A percentile compares a stretch with the other conserved stretches of the same genome.
phyloP scores from a whole-genome alignment of 2,329 filamentous ascomycete genomes.

The Aspergillus ochraceoroseus region DNA sequence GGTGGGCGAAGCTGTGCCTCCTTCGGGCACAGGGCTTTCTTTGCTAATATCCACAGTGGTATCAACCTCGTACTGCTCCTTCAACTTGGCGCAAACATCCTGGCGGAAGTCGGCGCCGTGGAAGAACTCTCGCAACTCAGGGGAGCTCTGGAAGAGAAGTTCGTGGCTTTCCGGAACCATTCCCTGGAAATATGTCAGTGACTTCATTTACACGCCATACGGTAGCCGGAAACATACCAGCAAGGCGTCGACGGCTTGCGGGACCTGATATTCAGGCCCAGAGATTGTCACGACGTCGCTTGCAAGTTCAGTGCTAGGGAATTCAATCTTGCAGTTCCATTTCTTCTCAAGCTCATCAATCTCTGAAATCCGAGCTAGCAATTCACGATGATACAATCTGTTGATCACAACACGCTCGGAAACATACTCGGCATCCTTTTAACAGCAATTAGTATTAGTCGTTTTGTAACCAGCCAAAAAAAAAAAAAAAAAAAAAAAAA shows the following conservation, averaged over 20 bases:
- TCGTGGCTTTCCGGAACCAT: constrained; percentile 98
- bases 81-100: constrained; percentile 77
- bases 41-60: constrained; percentile 60
- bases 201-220: no score
- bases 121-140: constrained; percentile 74
- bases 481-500: no score
- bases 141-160: constrained; percentile 71
- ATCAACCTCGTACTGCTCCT: constrained; percentile 86
- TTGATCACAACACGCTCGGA: constrained; percentile 91
- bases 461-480: no score
- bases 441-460: constrained; percentile 1
- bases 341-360: constrained; percentile 97
- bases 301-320: constrained; percentile 94
- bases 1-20: constrained; percentile 43
- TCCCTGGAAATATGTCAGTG: constrained; percentile 50
- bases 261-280: constrained; percentile 96
- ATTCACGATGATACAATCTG: constrained; percentile 88
- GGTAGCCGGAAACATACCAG: constrained; percentile 63
- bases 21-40: constrained; percentile 31
- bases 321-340: constrained; percentile 99
- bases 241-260: constrained; percentile 92
- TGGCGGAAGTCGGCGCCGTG: constrained; percentile 73
- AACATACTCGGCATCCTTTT: constrained; percentile 90
- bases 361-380: constrained; percentile 79
- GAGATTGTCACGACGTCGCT: constrained; percentile 95